A percentile compares a stretch with the other conserved stretches of the same genome.
Evolutionary conservation across 2,329 filamentous ascomycete genomes (phyloP).

Genomic region (Alternaria ethzedia): DNA sequence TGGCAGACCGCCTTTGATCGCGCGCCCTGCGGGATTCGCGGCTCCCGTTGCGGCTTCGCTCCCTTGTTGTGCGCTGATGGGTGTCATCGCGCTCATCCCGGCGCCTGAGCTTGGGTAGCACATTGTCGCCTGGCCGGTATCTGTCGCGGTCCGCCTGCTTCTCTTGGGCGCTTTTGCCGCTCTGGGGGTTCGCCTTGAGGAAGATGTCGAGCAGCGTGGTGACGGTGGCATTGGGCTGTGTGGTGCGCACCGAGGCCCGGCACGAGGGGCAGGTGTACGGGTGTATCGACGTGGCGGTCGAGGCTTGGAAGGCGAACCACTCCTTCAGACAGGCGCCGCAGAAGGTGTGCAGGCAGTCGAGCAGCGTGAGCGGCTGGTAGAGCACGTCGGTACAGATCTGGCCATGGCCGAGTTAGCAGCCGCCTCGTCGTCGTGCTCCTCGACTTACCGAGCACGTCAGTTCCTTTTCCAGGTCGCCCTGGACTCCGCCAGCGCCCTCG

Average conservation of each 20-base stretch:
- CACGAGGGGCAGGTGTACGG: slow-evolving; percentile 92
- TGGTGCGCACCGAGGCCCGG: slow-evolving; percentile 83
- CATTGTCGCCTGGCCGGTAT: slow-evolving; percentile 82
- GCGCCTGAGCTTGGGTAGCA: slow-evolving; percentile 68
- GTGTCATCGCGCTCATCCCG: slow-evolving; percentile 63
- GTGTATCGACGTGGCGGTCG: slow-evolving; percentile 59
- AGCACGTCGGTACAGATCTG: slow-evolving; percentile 97
- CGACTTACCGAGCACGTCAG: slow-evolving; percentile 87
- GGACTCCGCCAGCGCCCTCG: slow-evolving; percentile 50
- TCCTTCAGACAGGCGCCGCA: slow-evolving; percentile 94
- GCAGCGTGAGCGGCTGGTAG: slow-evolving; percentile 86
- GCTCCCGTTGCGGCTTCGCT: slow-evolving; percentile 50
- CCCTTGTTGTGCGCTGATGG: slow-evolving; percentile 60
- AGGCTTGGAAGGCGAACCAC: slow-evolving; percentile 87
- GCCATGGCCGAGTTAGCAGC: slow-evolving; percentile 26
- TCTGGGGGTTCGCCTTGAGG: slow-evolving; percentile 77
- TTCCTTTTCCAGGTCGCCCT: slow-evolving; percentile 85
- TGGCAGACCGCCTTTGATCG: slow-evolving; percentile 36
- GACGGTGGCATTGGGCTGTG: slow-evolving; percentile 87
- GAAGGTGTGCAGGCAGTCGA: slow-evolving; percentile 94
- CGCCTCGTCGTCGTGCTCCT: slow-evolving; percentile 18
- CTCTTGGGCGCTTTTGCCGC: slow-evolving; percentile 72
- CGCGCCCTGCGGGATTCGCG: too few relatives aligned
- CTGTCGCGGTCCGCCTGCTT: slow-evolving; percentile 75
- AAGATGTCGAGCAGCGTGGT: slow-evolving; percentile 91